A percentile compares a stretch with the other conserved stretches of the same genome.
phyloP scores from a whole-genome alignment of 371 early-diverging fungal genomes.

The Nematocida sp. region DNA sequence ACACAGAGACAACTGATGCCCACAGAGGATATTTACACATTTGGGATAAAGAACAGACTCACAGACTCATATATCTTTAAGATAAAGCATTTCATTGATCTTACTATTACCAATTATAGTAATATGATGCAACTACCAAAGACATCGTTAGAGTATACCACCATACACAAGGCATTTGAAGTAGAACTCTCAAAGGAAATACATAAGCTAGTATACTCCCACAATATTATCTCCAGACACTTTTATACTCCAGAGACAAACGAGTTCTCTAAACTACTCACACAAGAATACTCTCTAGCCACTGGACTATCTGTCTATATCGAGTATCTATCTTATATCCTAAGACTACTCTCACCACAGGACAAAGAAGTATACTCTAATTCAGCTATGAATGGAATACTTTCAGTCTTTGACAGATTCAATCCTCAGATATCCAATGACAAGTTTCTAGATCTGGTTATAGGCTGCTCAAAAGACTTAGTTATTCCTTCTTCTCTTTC shows the following conservation, averaged over 20 bases:
- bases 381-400: constrained; percentile 3
- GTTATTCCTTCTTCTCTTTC: constrained; percentile 17
- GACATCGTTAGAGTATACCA: too few relatives aligned
- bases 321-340: constrained; percentile 27
- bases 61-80: not conserved
- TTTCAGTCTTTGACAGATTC: not conserved
- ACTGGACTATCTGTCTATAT: not conserved
- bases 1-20: constrained; percentile 10
- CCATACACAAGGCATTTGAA: too few relatives aligned
- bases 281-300: not conserved
- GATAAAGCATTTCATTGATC: constrained; percentile 18
- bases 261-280: constrained; percentile 7
- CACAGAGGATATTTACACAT: constrained; percentile 27
- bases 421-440: constrained; percentile 2
- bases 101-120: not conserved
- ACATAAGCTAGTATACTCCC: not conserved
- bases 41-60: constrained; percentile 23
- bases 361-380: constrained; percentile 14
- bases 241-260: not conserved
- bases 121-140: not conserved
- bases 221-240: not conserved
- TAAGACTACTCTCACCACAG: constrained; percentile 2
- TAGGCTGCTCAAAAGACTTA: constrained; percentile 1
- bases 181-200: constrained; percentile 9
- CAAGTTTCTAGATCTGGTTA: constrained; percentile 31